Conservation (phyloP, 176 grass and related monocot species). For the Phragmites australis region DNA sequence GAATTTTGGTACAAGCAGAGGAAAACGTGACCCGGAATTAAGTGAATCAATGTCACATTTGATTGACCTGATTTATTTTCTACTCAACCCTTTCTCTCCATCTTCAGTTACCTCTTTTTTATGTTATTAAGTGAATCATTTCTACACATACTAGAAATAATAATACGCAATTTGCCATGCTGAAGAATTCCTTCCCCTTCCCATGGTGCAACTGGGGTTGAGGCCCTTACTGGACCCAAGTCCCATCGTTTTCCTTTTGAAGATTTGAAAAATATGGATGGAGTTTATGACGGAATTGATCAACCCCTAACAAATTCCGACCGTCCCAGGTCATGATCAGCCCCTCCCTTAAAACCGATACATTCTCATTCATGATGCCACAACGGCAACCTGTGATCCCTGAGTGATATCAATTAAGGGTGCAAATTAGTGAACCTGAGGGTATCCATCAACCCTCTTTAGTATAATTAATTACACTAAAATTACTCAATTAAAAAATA, state of each 20-base stretch:
- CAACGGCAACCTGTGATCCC: conserved; percentile 23
- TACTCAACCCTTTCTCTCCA: not conserved
- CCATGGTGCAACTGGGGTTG: not conserved
- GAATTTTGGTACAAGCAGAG: not conserved
- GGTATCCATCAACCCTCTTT: no score
- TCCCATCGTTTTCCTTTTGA: conserved; percentile 11
- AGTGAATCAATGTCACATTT: not conserved
- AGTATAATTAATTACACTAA: no score
- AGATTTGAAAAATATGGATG: conserved; percentile 29
- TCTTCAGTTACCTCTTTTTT: not conserved
- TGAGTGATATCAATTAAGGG: conserved; percentile 31
- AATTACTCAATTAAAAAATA: no score
- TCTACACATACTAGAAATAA: not conserved
- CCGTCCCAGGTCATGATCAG: conserved; percentile 12
- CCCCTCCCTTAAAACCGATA: conserved; percentile 11
- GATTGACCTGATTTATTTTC: not conserved
- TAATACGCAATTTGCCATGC: not conserved
- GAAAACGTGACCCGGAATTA: not conserved
- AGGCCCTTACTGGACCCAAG: not conserved
- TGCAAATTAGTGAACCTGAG: no score
- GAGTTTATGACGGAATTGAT: conserved; percentile 33
- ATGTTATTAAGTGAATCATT: not conserved
- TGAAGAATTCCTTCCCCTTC: not conserved
- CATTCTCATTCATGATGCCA: conserved; percentile 29
- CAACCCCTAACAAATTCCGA: conserved; percentile 48